Base-by-base conservation (phyloP, 2,329 filamentous ascomycete genomes). In the Exserohilum turcica region DNA sequence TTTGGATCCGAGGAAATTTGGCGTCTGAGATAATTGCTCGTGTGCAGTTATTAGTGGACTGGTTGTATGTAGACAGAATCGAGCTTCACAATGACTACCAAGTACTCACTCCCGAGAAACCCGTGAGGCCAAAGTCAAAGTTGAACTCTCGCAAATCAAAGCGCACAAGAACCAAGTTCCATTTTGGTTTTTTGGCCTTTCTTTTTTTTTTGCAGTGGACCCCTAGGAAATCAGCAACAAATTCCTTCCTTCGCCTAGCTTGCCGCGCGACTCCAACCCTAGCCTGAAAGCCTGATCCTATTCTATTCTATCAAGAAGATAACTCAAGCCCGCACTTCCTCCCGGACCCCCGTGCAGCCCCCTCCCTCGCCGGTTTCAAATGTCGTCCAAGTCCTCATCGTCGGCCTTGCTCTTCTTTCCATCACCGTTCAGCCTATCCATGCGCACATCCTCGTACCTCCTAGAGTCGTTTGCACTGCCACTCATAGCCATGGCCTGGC, bases 401-500 rank as follows among this genome's bases (percentile, higher is more conserved):
- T 69, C 67, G 4, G 56, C 49, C 15, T 50, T 74, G 35, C 58
- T 74, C 61, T 73, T 77, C 68, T 76, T 79, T 16, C 78, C 77
- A 46, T 78, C 73, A 3, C 69, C 72, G 57, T 77, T 71, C 54
- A 78, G 49, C 13, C 67, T 67, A 32, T 78, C 73, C 74, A 78
- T 71, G 15, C 68, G 61, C 10, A 75, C 60, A 24, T 59, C 60
- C 15, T 66, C 63, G 15, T 62, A 53, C 5, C 57, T 61, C 24
- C 65, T 57, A 24, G 44, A 44, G 16, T 59, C 50, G 31, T 59
- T 53, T 43, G 15, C 53, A 43, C 12, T 43, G 24, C 56, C 57
- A 32, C 65, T 65, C 86, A 96, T 90, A 18, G 87, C 87, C 71
- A 96, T 85, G 0, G 92, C 92, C 72, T 93, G 87, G 43, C 91